Evolutionary conservation across 2,329 filamentous ascomycete genomes (phyloP).

Genomic region (Dothistroma pini): DNA sequence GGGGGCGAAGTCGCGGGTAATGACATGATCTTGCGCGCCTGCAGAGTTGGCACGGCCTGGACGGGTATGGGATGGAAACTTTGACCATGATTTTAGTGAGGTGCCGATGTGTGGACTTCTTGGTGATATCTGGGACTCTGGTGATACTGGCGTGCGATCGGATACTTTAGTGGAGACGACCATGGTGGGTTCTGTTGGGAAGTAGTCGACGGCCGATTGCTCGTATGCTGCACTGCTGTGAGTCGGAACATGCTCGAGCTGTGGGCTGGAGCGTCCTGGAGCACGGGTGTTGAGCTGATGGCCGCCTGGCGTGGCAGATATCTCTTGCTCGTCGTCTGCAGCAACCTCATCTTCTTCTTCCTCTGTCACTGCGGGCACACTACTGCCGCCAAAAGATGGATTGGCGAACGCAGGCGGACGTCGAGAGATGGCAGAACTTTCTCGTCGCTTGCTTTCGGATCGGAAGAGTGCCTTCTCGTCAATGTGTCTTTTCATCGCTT

Average conservation of each 20-base stretch:
- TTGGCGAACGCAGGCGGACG: constrained; percentile 18
- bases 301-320: background rate
- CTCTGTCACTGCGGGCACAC: constrained; percentile 5
- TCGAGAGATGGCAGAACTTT: constrained; percentile 1
- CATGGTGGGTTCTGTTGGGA: background rate
- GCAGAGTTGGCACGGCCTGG: constrained; percentile 40
- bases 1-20: constrained; percentile 21
- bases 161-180: constrained; percentile 5
- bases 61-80: constrained; percentile 47
- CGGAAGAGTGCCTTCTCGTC: constrained; percentile 35
- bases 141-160: background rate
- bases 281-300: background rate
- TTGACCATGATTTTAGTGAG: constrained; percentile 40
- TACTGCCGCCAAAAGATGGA: constrained; percentile 4
- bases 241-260: background rate
- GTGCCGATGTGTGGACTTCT: constrained; percentile 24
- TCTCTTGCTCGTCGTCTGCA: background rate
- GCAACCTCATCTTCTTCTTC: constrained; percentile 5
- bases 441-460: constrained; percentile 29
- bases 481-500: constrained; percentile 33
- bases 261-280: background rate
- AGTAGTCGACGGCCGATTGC: background rate
- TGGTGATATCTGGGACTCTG: background rate
- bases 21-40: constrained; percentile 37
- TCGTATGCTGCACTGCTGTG: background rate